These are phyloP conservation scores for Flagelloscypha sp. DNA, from an alignment of 768 basidiomycete species.

Conservation along the genomic window DNA sequence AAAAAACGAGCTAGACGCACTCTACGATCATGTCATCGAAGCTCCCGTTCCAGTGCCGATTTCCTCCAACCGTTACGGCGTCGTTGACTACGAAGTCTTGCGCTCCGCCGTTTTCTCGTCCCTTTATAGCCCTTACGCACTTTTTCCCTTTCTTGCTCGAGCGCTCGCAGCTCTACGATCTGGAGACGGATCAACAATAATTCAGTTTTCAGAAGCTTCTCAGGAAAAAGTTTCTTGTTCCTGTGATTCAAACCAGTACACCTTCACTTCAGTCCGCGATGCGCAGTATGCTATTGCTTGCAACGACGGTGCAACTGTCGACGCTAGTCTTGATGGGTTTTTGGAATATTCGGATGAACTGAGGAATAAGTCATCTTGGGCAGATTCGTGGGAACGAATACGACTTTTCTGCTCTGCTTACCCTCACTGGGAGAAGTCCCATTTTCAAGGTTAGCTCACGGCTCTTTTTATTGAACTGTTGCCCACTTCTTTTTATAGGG, in stretches of 20 bases:
- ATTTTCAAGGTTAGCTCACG: too few species aligned
- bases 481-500: conserved; percentile 19
- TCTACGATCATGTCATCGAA: conserved; percentile 23
- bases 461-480: too few species aligned
- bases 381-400: conserved; percentile 11
- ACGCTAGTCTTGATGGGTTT: conserved; percentile 10
- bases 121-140: conserved; percentile 27
- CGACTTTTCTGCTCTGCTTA: conserved; percentile 14
- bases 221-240: too few species aligned
- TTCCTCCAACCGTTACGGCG: conserved; percentile 21
- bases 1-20: conserved; percentile 23
- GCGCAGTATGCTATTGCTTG: conserved; percentile 12
- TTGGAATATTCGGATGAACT: conserved; percentile 9
- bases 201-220: too few species aligned
- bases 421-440: too few species aligned
- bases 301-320: conserved; percentile 15
- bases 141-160: conserved; percentile 25
- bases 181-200: conserved; percentile 16
- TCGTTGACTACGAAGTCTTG: conserved; percentile 27
- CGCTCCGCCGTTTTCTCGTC: conserved; percentile 22
- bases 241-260: too few species aligned
- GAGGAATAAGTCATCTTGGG: conserved; percentile 13
- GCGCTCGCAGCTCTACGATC: conserved; percentile 25
- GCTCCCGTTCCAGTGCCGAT: conserved; percentile 26
- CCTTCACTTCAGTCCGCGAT: too few species aligned